A percentile compares a stretch with the other conserved stretches of the same genome.
Evolutionary conservation across 305 asterid genomes (phyloP).

Genomic region (Fraxinus latifolia): DNA sequence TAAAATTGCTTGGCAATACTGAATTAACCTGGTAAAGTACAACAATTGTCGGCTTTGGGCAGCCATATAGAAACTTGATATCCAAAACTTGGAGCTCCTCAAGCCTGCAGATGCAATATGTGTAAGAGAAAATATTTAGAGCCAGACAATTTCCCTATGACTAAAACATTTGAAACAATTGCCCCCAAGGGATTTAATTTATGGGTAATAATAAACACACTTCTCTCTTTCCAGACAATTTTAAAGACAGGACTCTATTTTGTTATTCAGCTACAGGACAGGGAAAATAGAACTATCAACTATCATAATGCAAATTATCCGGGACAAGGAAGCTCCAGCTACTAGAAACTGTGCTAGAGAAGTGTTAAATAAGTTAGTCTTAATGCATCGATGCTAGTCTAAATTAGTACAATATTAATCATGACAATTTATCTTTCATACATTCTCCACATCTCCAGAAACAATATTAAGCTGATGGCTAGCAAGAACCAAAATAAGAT

Average conservation of each 20-base stretch:
- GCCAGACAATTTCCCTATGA: slow-evolving; percentile 10
- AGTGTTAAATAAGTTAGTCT: not conserved
- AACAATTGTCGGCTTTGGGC: slow-evolving; percentile 83
- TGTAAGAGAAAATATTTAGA: slow-evolving; percentile 1
- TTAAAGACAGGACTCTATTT: too few relatives aligned
- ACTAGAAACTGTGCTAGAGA: not conserved
- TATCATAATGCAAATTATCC: not conserved
- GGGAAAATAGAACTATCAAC: not conserved
- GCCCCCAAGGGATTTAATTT: not conserved
- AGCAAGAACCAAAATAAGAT: not conserved
- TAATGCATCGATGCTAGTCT: not conserved
- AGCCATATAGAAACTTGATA: slow-evolving; percentile 83
- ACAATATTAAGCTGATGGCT: not conserved
- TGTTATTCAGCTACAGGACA: not conserved
- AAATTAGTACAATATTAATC: not conserved
- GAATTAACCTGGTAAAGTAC: slow-evolving; percentile 76
- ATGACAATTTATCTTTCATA: not conserved
- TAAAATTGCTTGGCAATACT: not conserved
- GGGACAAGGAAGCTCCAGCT: not conserved
- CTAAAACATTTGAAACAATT: not conserved
- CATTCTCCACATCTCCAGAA: not conserved
- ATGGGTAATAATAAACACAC: not conserved
- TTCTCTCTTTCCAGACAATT: not conserved
- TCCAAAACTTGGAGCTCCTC: slow-evolving; percentile 96
- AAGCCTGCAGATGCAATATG: slow-evolving; percentile 48